Conservation (phyloP, 768 basidiomycete genomes). For the Tricholoma terreum region DNA sequence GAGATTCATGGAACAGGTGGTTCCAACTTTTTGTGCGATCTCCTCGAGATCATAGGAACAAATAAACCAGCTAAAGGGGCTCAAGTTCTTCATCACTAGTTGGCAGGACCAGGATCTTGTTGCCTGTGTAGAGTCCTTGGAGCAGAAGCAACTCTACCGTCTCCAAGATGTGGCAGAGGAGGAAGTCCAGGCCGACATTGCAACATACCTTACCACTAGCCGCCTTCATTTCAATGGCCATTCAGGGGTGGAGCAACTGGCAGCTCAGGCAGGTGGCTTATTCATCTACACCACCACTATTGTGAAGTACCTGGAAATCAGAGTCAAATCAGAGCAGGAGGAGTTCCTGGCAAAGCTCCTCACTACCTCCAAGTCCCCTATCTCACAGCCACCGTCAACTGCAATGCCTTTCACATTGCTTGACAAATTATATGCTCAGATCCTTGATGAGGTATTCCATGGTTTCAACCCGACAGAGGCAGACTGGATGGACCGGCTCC, state of each 20-base stretch:
- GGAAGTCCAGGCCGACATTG: neutral
- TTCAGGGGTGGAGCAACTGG: neutral
- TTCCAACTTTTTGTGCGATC: slow-evolving; percentile 11
- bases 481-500: no score
- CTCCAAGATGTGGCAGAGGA: neutral
- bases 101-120: slow-evolving; percentile 15
- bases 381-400: no score
- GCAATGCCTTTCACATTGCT: no score
- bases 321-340: neutral
- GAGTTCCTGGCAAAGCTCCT: neutral
- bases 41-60: slow-evolving; percentile 14
- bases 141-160: neutral
- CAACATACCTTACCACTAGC: neutral
- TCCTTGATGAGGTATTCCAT: no score
- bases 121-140: neutral
- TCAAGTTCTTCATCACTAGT: slow-evolving; percentile 24
- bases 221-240: neutral
- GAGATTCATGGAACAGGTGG: slow-evolving; percentile 17
- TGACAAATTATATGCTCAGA: neutral
- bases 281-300: neutral
- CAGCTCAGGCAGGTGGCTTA: neutral
- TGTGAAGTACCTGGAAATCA: neutral
- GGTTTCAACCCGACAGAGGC: no score
- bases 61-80: slow-evolving; percentile 5
- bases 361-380: neutral